Conservation (phyloP, 2,329 filamentous ascomycete species). For the Teratosphaeria gauchensis region DNA sequence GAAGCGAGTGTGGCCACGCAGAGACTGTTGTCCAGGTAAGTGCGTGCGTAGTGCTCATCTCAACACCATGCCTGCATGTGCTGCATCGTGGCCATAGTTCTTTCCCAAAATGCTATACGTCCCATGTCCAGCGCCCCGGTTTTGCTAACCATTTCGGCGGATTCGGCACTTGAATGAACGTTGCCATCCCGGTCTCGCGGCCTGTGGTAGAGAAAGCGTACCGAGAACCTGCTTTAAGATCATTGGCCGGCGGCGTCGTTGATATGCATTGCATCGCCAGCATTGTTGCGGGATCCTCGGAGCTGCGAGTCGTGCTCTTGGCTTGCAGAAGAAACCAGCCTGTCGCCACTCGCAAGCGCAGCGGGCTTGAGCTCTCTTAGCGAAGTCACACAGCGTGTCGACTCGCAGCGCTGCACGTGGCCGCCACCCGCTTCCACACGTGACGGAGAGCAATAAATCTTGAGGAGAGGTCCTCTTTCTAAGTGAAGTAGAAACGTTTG, state of each 20-base stretch:
- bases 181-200: not conserved
- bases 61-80: not conserved
- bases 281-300: not conserved
- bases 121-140: not conserved
- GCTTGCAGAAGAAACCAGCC: not conserved
- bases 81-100: not conserved
- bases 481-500: too few species aligned
- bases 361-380: not conserved
- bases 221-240: not conserved
- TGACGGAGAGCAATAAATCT: not conserved
- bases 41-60: not conserved
- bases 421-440: not conserved
- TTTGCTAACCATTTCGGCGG: not conserved
- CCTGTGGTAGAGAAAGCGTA: not conserved
- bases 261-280: not conserved
- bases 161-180: not conserved
- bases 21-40: too few species aligned
- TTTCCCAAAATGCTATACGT: not conserved
- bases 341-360: not conserved
- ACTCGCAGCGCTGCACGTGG: not conserved
- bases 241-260: not conserved
- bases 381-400: not conserved
- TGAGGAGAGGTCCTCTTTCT: too few species aligned
- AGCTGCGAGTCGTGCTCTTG: not conserved
- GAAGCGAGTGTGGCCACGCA: too few species aligned